phyloP scores from a whole-genome alignment of 306 rosid genomes.

The Mimosa bimucronata region DNA sequence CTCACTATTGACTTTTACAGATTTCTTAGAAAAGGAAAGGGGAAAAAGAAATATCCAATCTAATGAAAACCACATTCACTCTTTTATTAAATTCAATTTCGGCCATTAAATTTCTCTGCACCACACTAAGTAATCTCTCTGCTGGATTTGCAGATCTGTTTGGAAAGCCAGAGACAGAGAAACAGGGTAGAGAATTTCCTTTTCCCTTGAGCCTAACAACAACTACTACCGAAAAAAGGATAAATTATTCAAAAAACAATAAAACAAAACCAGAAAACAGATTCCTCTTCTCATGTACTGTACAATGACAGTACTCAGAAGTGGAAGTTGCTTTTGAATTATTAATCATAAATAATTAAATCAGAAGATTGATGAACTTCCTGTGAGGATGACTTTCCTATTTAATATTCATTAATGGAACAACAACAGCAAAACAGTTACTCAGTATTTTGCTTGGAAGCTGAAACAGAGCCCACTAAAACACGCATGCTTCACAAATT shows the following conservation, averaged over 20 bases:
- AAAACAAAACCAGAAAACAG: slow-evolving; percentile 36
- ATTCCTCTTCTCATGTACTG: slow-evolving; percentile 55
- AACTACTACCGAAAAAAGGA: background rate
- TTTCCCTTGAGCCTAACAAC: slow-evolving; percentile 14
- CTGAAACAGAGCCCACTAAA: slow-evolving; percentile 59
- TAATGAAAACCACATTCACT: slow-evolving; percentile 38
- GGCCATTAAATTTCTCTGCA: background rate
- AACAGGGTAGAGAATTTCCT: slow-evolving; percentile 32
- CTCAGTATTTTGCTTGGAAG: slow-evolving; percentile 29
- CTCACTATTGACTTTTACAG: slow-evolving; percentile 33
- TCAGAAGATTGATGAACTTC: slow-evolving; percentile 55
- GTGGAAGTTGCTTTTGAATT: slow-evolving; percentile 48
- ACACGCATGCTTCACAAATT: slow-evolving; percentile 45
- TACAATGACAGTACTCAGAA: slow-evolving; percentile 55
- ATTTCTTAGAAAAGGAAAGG: slow-evolving; percentile 30
- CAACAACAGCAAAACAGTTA: background rate
- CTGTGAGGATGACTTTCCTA: slow-evolving; percentile 48
- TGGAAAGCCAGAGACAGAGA: background rate
- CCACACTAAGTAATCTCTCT: background rate
- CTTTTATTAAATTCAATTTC: background rate
- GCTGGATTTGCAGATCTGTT: background rate
- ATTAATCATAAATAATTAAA: slow-evolving; percentile 3
- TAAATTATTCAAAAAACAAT: background rate
- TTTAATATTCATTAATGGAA: slow-evolving; percentile 30
- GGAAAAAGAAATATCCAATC: slow-evolving; percentile 10